Conservation (phyloP, 345 rosid genomes). For the Gossypium arboreum region DNA sequence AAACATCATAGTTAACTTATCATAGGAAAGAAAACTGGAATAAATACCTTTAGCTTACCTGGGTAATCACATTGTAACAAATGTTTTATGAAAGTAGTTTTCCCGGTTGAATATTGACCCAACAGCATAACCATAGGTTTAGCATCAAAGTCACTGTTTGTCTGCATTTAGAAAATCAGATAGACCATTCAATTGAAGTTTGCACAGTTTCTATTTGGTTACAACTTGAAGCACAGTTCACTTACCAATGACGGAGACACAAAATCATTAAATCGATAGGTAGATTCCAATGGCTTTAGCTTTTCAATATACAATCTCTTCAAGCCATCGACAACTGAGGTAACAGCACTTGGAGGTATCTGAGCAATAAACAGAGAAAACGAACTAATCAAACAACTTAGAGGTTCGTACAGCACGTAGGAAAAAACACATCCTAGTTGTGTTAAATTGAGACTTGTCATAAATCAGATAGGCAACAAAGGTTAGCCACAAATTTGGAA, state of each 20-base stretch:
- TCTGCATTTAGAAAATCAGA: conserved; percentile 37
- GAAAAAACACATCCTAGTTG: not conserved
- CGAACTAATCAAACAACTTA: not conserved
- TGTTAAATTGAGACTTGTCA: not conserved
- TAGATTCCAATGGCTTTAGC: conserved; percentile 79
- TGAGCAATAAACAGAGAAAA: conserved; percentile 17
- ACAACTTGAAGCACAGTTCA: conserved; percentile 15
- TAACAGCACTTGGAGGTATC: conserved; percentile 56
- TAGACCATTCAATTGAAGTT: conserved; percentile 3
- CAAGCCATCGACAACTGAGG: conserved; percentile 87
- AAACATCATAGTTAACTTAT: not conserved
- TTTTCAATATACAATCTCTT: conserved; percentile 77
- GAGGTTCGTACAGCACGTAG: not conserved
- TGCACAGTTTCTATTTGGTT: not conserved
- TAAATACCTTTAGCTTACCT: conserved; percentile 35
- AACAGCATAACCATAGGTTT: conserved; percentile 96
- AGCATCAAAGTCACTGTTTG: conserved; percentile 89
- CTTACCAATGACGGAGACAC: conserved; percentile 78
- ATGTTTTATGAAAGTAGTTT: conserved; percentile 93
- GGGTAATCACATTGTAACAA: conserved; percentile 77
- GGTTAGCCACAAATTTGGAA: not conserved
- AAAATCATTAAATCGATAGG: conserved; percentile 88
- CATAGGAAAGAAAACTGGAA: not conserved
- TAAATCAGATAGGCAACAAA: not conserved
- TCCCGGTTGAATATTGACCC: conserved; percentile 97